phyloP scores from a whole-genome alignment of 139 green algal genomes.

The Trebouxia sp. region DNA sequence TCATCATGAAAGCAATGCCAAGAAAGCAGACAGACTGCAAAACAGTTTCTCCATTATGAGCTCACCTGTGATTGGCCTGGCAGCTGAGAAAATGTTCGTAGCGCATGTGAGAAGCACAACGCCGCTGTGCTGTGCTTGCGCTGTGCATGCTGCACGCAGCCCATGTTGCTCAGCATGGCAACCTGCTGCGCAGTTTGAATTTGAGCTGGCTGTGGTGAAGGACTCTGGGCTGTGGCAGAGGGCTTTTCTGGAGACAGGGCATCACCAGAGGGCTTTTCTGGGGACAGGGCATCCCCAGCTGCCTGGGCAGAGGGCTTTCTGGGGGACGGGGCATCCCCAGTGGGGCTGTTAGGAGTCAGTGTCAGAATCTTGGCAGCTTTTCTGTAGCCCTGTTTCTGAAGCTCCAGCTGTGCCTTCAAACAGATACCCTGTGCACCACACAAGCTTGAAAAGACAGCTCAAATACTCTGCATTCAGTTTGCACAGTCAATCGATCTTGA shows the following conservation, averaged over 20 bases:
- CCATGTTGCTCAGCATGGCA: slow-evolving; percentile 19
- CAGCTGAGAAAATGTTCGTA: neutral
- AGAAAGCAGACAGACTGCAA: no score
- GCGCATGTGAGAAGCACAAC: slow-evolving; percentile 2
- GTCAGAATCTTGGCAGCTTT: slow-evolving; percentile 26
- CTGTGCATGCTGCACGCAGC: slow-evolving; percentile 6
- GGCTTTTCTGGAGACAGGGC: neutral
- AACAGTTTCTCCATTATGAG: no score
- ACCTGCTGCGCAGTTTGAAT: neutral
- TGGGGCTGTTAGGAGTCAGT: neutral
- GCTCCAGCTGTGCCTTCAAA: slow-evolving; percentile 29
- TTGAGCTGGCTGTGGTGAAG: neutral
- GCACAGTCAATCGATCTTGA: no score
- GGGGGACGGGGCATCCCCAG: no score
- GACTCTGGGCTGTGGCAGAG: no score
- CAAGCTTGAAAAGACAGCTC: no score
- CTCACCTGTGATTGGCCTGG: neutral
- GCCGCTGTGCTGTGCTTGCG: slow-evolving; percentile 12
- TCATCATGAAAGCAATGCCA: no score
- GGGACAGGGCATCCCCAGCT: no score
- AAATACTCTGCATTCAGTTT: no score
- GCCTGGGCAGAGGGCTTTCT: neutral
- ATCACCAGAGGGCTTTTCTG: neutral
- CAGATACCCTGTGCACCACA: neutral
- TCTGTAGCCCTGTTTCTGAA: slow-evolving; percentile 7